Conservation (phyloP, 208 protist genomes). For the Trypanosoma theileri region DNA sequence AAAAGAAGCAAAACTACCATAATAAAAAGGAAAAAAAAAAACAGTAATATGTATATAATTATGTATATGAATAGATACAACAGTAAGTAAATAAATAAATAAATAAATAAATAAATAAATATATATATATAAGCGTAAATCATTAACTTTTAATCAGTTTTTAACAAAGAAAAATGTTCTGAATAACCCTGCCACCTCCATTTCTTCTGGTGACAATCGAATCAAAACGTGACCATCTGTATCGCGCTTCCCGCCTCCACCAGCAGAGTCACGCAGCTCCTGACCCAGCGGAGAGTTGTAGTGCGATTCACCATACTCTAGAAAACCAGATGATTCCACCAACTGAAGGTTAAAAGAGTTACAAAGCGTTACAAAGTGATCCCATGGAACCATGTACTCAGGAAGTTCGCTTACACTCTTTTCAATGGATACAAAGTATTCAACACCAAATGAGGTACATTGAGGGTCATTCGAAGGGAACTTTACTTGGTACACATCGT, state of each 20-base stretch:
- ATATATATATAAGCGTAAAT: neutral
- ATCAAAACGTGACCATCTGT: slow-evolving; percentile 29
- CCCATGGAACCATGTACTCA: slow-evolving; percentile 80
- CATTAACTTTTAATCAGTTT: slow-evolving; percentile 10
- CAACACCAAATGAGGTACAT: slow-evolving; percentile 43
- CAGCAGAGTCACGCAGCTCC: slow-evolving; percentile 28
- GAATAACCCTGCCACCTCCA: slow-evolving; percentile 52
- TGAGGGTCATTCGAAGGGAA: slow-evolving; percentile 38
- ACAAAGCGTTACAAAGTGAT: slow-evolving; percentile 48
- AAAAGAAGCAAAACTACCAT: neutral
- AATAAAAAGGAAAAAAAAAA: slow-evolving; percentile 22
- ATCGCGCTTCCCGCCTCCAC: slow-evolving; percentile 32
- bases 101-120: neutral
- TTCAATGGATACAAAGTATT: slow-evolving; percentile 68
- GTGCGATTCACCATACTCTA: slow-evolving; percentile 42
- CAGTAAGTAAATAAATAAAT: neutral
- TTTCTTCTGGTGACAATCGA: slow-evolving; percentile 31
- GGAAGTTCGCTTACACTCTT: slow-evolving; percentile 56
- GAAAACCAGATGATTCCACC: slow-evolving; percentile 43
- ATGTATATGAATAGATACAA: neutral
- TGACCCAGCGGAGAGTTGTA: slow-evolving; percentile 38
- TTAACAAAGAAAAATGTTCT: slow-evolving; percentile 65
- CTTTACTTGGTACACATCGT: slow-evolving; percentile 44
- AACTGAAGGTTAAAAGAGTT: slow-evolving; percentile 38
- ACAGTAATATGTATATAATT: slow-evolving; percentile 8